phyloP scores from a whole-genome alignment of 2,329 filamentous ascomycete genomes.

The Emericellopsis cladophorae region DNA sequence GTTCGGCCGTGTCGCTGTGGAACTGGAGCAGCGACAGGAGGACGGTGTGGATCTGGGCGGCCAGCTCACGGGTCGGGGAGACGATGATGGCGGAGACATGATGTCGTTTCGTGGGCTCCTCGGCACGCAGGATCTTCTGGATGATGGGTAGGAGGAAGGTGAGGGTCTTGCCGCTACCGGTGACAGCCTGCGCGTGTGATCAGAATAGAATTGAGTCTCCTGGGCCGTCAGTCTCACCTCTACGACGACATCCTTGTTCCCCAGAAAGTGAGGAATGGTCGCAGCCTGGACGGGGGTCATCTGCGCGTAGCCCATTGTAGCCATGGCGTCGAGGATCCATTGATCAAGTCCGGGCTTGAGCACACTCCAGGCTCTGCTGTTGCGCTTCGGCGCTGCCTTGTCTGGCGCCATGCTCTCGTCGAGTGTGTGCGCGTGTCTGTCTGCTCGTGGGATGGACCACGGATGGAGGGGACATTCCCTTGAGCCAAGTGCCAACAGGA shows the following conservation, averaged over 20 bases:
- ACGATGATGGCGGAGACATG: slow-evolving; percentile 87
- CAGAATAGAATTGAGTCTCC: background rate
- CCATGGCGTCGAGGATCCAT: slow-evolving; percentile 79
- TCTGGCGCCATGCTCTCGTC: slow-evolving; percentile 15
- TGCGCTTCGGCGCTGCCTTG: slow-evolving; percentile 25
- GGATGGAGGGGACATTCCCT: too few relatives aligned
- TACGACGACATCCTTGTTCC: slow-evolving; percentile 85
- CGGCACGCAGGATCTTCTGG: slow-evolving; percentile 66
- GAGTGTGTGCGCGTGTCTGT: background rate
- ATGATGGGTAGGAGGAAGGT: slow-evolving; percentile 76
- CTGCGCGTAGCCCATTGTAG: slow-evolving; percentile 71
- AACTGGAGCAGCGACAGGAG: slow-evolving; percentile 68
- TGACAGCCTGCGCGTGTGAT: slow-evolving; percentile 51
- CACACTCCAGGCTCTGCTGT: slow-evolving; percentile 31
- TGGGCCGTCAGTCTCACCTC: slow-evolving; percentile 35
- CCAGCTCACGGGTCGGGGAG: slow-evolving; percentile 81
- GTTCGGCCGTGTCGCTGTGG: slow-evolving; percentile 63
- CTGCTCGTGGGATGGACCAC: too few relatives aligned
- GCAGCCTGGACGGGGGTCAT: slow-evolving; percentile 95
- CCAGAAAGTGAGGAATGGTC: slow-evolving; percentile 76
- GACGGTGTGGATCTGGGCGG: slow-evolving; percentile 79
- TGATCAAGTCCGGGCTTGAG: slow-evolving; percentile 24
- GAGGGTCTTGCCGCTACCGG: slow-evolving; percentile 82
- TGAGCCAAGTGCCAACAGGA: too few relatives aligned
- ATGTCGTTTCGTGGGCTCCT: slow-evolving; percentile 77